These are phyloP conservation scores for Xylaria sp. DNA, from an alignment of 2,329 filamentous ascomycete genomes.

Conservation along the genomic window DNA sequence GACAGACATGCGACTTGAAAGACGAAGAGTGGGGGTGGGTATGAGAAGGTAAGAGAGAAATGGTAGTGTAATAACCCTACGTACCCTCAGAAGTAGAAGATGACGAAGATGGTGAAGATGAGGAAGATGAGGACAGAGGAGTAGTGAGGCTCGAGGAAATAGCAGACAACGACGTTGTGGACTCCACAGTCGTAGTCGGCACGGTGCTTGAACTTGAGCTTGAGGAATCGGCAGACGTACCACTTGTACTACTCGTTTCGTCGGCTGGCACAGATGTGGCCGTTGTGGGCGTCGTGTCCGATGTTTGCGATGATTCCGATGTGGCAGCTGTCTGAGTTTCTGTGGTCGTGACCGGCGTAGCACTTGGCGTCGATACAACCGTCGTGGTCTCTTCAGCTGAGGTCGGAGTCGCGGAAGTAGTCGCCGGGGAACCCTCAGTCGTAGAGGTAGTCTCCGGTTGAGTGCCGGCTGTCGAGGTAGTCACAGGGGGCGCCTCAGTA, in stretches of 20 bases:
- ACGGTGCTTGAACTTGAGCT: conserved; percentile 1
- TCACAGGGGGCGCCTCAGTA: conserved; percentile 13
- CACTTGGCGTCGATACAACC: conserved; percentile 5
- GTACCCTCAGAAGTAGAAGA: conserved; percentile 21
- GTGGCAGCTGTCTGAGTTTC: conserved; percentile 15
- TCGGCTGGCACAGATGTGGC: conserved; percentile 13
- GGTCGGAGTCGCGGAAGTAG: conserved; percentile 7
- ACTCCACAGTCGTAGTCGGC: conserved; percentile 5
- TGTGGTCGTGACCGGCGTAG: conserved; percentile 8
- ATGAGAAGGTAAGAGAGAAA: conserved; percentile 6
- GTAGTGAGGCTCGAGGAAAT: conserved; percentile 4
- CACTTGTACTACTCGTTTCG: conserved; percentile 17
- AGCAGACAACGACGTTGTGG: conserved; percentile 7
- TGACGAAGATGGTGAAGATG: too few relatives aligned
- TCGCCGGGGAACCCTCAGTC: conserved; percentile 15
- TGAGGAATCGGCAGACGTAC: conserved; percentile 20
- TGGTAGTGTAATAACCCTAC: conserved; percentile 8
- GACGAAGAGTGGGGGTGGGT: background rate
- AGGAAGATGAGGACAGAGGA: conserved; percentile 6
- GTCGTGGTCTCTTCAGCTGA: conserved; percentile 15
- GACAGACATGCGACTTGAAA: background rate
- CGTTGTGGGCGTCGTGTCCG: conserved; percentile 1
- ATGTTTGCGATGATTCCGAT: background rate
- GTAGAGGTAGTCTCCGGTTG: background rate
- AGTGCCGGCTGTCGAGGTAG: conserved; percentile 7